Evolutionary conservation across 2,329 filamentous ascomycete genomes (phyloP), one percentile per base, ranked within the genome.

Genomic region (Catunica adiposa): DNA sequence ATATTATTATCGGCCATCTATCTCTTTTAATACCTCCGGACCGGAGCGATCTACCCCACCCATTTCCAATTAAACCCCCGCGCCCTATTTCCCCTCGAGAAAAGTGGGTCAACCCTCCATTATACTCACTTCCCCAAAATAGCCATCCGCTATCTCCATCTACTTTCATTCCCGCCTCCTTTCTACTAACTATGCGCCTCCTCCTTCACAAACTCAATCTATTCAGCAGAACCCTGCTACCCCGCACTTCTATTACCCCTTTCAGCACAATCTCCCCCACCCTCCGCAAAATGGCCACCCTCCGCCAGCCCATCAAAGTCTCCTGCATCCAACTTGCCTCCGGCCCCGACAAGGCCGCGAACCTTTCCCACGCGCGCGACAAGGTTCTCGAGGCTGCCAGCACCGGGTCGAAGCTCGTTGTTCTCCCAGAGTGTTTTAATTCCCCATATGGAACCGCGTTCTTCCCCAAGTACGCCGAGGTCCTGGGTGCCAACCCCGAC

Each of bases 361-460:
- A 98, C 70, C 86, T 98, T 60, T 66, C 76, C 22, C 83, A 83
- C 66, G 90, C 92, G 11, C 83, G 86, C 57, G 74, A 76, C 46
- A 89, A 92, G 66, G 89, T 97, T 58, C 77, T 88, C 60, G 82
- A 88, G 67, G 90, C 92, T 3, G 83, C 88, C 23, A 68, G 73
- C 25, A 72, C 72, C 2, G 90, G 90, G 62, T 88, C 90, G 59
- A 81, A 85, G 57, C 81, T 98, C 58, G 83, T 97, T 61, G 88
- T 97, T 34, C 79, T 98, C 17, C 92, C 92, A 37, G 92, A 98
- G 73, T 98, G 92, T 76, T 98, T 98, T 80, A 98, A 98, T 74
- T 94, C 86, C 44, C 92, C 92, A 7, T 98, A 98, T 70, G 92
- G 92, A 62, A 89, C 82, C 61, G 69, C 88, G 65, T 89, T 83